These are phyloP conservation scores for Gymnopilus dilepis DNA, from an alignment of 768 basidiomycete genomes.

Conservation along the genomic window DNA sequence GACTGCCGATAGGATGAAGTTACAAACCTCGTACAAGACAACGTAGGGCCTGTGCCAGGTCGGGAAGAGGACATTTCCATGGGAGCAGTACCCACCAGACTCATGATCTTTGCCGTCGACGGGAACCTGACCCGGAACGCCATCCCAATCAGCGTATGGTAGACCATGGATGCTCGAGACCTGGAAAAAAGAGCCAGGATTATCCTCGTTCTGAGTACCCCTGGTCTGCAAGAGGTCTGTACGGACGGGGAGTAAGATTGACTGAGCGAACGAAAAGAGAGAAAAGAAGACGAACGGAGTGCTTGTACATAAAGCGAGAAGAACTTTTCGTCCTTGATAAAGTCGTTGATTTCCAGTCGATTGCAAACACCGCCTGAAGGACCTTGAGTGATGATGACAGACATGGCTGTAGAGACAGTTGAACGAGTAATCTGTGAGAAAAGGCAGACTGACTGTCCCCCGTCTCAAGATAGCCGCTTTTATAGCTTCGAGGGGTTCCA, in stretches of 20 bases:
- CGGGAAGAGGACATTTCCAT: conserved; percentile 58
- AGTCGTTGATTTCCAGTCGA: conserved; percentile 49
- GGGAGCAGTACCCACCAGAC: conserved; percentile 57
- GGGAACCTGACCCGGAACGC: conserved; percentile 32
- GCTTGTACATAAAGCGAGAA: conserved; percentile 60
- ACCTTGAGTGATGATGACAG: conserved; percentile 33
- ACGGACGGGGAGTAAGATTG: background rate
- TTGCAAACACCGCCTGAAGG: conserved; percentile 35
- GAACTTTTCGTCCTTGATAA: conserved; percentile 46
- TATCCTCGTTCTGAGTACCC: conserved; percentile 30
- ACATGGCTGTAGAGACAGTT: conserved; percentile 9
- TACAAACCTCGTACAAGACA: conserved; percentile 50
- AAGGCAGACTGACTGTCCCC: background rate
- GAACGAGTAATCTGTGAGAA: background rate
- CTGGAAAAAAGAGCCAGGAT: conserved; percentile 45
- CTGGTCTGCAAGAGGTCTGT: conserved; percentile 37
- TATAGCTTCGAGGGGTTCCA: too few species aligned
- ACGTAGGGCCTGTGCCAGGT: conserved; percentile 63
- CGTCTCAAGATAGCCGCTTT: too few species aligned
- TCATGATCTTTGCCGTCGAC: conserved; percentile 27
- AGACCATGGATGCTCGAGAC: conserved; percentile 58
- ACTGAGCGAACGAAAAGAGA: background rate
- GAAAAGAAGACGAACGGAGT: conserved; percentile 39
- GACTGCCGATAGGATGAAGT: background rate
- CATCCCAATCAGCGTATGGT: conserved; percentile 52